Percentiles rank a stretch among this genome's conserved stretches.
phyloP scores from a whole-genome alignment of 768 basidiomycete genomes.

The Dictyophora rubrovolvata region DNA sequence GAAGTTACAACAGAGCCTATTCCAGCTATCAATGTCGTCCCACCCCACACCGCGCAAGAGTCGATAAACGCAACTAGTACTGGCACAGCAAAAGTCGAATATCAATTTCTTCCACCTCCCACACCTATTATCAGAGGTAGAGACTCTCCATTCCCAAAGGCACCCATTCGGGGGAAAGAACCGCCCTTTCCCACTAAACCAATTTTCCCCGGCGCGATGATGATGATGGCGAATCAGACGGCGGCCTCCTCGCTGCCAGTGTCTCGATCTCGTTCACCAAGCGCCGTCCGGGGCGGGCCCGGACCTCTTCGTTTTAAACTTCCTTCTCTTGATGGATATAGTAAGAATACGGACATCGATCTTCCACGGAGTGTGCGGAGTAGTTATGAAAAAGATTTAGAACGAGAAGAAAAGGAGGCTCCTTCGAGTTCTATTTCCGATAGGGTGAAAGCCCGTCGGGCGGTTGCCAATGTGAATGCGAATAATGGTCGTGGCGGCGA shows the following conservation, averaged over 20 bases:
- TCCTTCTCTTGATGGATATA: neutral
- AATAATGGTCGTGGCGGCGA: no score
- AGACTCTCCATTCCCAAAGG: neutral
- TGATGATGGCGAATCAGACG: no score
- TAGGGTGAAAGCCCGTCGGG: neutral
- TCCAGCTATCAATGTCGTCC: neutral
- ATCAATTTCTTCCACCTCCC: neutral
- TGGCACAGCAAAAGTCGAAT: neutral
- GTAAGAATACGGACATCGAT: neutral
- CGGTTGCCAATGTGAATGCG: neutral
- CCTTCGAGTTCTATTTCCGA: neutral
- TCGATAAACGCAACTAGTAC: neutral
- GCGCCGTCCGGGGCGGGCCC: no score
- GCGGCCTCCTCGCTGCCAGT: neutral
- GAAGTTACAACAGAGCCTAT: neutral
- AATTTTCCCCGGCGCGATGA: no score
- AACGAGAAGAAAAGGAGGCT: neutral
- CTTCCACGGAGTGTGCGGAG: neutral
- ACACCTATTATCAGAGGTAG: neutral
- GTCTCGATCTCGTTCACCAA: neutral
- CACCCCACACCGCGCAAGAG: neutral
- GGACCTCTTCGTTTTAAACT: neutral
- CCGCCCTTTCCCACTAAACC: conserved; percentile 2
- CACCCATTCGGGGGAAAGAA: neutral
- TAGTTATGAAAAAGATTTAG: conserved; percentile 2